Percentiles rank a stretch among this genome's conserved stretches.
These are phyloP conservation scores for Shiraia bambusicola DNA, from an alignment of 2,329 filamentous ascomycete species.

Conservation along the genomic window DNA sequence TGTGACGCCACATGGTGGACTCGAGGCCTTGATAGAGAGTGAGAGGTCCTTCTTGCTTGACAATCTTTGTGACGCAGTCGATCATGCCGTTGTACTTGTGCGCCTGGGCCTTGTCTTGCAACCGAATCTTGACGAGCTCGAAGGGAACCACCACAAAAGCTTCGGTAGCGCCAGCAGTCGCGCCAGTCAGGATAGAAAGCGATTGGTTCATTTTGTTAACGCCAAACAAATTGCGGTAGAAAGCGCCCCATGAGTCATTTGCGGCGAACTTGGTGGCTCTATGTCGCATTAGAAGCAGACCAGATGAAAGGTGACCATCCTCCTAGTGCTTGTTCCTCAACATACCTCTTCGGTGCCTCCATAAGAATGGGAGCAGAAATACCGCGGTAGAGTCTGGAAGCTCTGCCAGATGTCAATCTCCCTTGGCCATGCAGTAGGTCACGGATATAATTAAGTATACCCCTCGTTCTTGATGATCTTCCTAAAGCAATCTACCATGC, in stretches of 20 bases:
- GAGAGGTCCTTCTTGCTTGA: conserved; percentile 78
- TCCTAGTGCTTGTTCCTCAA: background rate
- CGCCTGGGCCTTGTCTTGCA: conserved; percentile 93
- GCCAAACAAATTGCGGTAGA: conserved; percentile 87
- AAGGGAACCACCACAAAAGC: conserved; percentile 97
- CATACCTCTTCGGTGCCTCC: conserved; percentile 82
- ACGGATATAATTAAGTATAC: conserved; percentile 52
- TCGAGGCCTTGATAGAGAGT: conserved; percentile 97
- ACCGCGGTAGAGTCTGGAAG: conserved; percentile 90
- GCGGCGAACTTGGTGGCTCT: conserved; percentile 97
- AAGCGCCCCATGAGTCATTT: conserved; percentile 96
- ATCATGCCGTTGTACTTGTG: conserved; percentile 82
- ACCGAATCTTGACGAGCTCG: conserved; percentile 95
- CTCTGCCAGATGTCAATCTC: conserved; percentile 52
- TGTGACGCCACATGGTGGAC: conserved; percentile 94
- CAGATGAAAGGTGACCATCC: no score
- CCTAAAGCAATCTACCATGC: conserved; percentile 96
- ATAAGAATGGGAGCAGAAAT: conserved; percentile 96
- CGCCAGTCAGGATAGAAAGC: conserved; percentile 89
- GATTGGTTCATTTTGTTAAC: conserved; percentile 85
- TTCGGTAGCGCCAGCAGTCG: conserved; percentile 92
- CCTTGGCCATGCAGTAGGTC: background rate
- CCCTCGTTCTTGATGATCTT: conserved; percentile 97
- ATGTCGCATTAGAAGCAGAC: conserved; percentile 6
- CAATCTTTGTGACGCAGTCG: conserved; percentile 78